Conservation (phyloP, 2,329 filamentous ascomycete species). For the Ascomycota sp. region DNA sequence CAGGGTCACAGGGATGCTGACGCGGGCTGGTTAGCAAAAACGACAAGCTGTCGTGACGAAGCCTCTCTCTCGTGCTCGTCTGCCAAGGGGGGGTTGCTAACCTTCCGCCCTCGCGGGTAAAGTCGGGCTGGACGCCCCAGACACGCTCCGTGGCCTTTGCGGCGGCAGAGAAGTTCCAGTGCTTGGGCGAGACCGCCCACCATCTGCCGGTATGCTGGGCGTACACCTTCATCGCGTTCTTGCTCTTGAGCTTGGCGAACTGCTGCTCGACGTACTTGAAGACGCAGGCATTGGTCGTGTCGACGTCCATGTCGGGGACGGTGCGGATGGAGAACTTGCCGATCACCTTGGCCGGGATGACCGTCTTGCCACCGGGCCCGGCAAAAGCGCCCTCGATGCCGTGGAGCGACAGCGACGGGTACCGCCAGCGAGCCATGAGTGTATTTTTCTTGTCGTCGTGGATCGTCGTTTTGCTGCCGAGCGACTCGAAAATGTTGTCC, state of each 20-base stretch:
- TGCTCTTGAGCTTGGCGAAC: conserved; percentile 73
- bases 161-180: conserved; percentile 96
- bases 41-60: too few species aligned
- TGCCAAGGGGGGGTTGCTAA: conserved; percentile 17
- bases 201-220: conserved; percentile 88
- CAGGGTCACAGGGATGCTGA: conserved; percentile 82
- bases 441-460: conserved; percentile 76
- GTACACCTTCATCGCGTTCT: conserved; percentile 71
- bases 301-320: conserved; percentile 91
- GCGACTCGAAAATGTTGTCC: conserved; percentile 79
- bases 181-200: conserved; percentile 95
- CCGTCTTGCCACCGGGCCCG: conserved; percentile 85
- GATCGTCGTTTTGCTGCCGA: conserved; percentile 77
- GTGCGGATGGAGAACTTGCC: conserved; percentile 98
- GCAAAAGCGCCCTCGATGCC: conserved; percentile 91
- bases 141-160: conserved; percentile 92
- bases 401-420: conserved; percentile 83
- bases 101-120: conserved; percentile 89
- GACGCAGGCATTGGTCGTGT: conserved; percentile 69
- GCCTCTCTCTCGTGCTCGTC: neutral
- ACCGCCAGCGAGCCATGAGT: conserved; percentile 91
- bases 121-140: conserved; percentile 81
- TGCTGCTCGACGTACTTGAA: conserved; percentile 65
- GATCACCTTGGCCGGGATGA: conserved; percentile 92
- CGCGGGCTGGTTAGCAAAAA: neutral